Conservation (phyloP, 2,329 filamentous ascomycete species). For the Aspergillus sojae region DNA sequence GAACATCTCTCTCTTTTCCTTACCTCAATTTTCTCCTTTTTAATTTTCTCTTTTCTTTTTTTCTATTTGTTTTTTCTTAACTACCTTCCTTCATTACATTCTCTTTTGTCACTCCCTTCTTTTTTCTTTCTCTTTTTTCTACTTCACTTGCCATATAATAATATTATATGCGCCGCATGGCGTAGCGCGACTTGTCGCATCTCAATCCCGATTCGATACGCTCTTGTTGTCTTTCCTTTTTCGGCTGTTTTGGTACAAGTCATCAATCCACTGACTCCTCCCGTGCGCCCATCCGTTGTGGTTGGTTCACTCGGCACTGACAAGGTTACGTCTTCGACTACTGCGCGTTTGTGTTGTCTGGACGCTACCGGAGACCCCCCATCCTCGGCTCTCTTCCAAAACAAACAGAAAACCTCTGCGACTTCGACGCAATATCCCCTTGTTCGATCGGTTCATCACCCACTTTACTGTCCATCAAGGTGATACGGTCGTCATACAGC, state of each 20-base stretch:
- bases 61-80: conserved; percentile 17
- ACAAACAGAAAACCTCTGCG: conserved; percentile 1
- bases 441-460: neutral
- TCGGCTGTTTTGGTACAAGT: conserved; percentile 7
- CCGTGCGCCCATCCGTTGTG: conserved; percentile 17
- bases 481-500: neutral
- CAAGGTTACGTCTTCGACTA: conserved; percentile 18
- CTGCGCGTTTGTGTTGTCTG: conserved; percentile 25
- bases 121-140: conserved; percentile 9
- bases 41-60: conserved; percentile 7
- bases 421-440: neutral
- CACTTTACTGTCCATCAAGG: neutral
- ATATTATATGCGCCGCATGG: conserved; percentile 2
- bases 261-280: conserved; percentile 15
- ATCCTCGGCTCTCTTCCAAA: conserved; percentile 6
- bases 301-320: conserved; percentile 21
- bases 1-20: conserved; percentile 16
- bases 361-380: conserved; percentile 10
- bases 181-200: conserved; percentile 7
- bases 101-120: conserved; percentile 15
- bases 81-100: conserved; percentile 3
- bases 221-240: conserved; percentile 15
- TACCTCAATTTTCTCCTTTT: conserved; percentile 20
- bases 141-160: neutral
- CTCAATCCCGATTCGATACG: neutral